These are phyloP conservation scores for Aspergillus haitiensis DNA, from an alignment of 495 filamentous ascomycete species.

Conservation along the genomic window DNA sequence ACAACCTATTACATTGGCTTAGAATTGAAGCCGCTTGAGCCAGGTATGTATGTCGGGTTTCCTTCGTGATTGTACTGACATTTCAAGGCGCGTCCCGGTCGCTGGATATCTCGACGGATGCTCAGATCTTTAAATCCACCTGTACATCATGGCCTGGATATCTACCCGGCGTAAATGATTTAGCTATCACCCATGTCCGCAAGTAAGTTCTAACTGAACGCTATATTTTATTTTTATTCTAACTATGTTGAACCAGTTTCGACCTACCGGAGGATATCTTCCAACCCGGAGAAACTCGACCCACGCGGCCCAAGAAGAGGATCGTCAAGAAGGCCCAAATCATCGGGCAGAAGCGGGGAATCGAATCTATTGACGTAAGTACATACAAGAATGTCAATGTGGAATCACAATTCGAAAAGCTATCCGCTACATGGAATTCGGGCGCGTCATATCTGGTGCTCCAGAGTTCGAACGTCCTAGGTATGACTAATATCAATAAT, in stretches of 20 bases:
- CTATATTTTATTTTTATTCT: conserved; percentile 7
- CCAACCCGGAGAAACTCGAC: conserved; percentile 71
- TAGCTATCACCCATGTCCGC: conserved; percentile 72
- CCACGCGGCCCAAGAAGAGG: conserved; percentile 64
- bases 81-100: conserved; percentile 50
- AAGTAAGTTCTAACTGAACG: conserved; percentile 55
- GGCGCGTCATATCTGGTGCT: conserved; percentile 23
- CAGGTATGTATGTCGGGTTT: conserved; percentile 28
- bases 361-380: conserved; percentile 53
- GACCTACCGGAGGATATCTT: conserved; percentile 91
- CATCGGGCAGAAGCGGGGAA: conserved; percentile 42
- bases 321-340: conserved; percentile 44
- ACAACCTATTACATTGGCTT: conserved; percentile 88
- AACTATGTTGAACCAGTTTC: conserved; percentile 54
- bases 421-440: conserved; percentile 21
- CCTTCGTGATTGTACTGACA: conserved; percentile 26
- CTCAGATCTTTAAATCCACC: conserved; percentile 69
- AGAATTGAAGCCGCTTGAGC: conserved; percentile 52
- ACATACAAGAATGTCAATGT: conserved; percentile 29
- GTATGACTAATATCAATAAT: conserved; percentile 42
- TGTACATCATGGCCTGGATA: conserved; percentile 68
- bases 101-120: conserved; percentile 67
- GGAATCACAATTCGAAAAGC: conserved; percentile 22
- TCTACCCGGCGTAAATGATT: conserved; percentile 60
- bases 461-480: conserved; percentile 25